Base-by-base conservation (phyloP, 2,329 filamentous ascomycete genomes). In the Cladosporium sp. region DNA sequence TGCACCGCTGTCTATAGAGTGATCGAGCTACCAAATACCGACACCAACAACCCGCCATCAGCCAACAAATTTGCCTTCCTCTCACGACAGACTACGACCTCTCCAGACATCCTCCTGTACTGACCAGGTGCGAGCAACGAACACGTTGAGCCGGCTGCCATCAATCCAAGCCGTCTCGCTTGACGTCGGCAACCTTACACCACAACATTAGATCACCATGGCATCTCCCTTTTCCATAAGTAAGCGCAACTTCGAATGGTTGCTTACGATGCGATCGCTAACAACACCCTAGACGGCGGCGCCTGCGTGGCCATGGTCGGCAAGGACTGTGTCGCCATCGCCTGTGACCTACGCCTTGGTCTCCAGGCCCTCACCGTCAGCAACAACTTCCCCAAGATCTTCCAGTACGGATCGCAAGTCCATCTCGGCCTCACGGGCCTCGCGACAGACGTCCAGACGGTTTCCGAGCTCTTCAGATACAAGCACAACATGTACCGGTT, bases 371-470 rank as follows among this genome's bases (percentile, higher is more conserved):
- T 98, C 69, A 98, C 93, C 58, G 88, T 98, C 55, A 96, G 90
- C 72, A 98, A 98, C 85, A 93, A 97, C 85, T 97, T 97, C 80
- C 93, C 93, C 77, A 98, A 98, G 80, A 89, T 98, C 80, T 97
- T 97, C 84, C 84, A 86, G 73, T 97, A 95, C 80, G 90, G 89
- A 61, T 72, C 75, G 68, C 89, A 92, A 68, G 89, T 93, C 65
- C 96, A 95, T 75, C 87, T 98, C 34, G 93, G 93, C 53, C 84
- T 98, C 56, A 97, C 93, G 4, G 93, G 93, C 52, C 87, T 98
- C 48, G 93, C 93, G 56, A 98, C 93, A 64, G 93, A 98, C 72
- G 90, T 98, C 60, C 83, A 82, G 60, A 97, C 92, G 63, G 92
- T 98, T 63, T 87, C 86, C 65, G 92, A 98, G 75, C 86, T 97